Percentiles rank a stretch among this genome's conserved stretches.
Evolutionary conservation across 2,329 filamentous ascomycete species (phyloP).

Genomic region (Venturia nashicola): DNA sequence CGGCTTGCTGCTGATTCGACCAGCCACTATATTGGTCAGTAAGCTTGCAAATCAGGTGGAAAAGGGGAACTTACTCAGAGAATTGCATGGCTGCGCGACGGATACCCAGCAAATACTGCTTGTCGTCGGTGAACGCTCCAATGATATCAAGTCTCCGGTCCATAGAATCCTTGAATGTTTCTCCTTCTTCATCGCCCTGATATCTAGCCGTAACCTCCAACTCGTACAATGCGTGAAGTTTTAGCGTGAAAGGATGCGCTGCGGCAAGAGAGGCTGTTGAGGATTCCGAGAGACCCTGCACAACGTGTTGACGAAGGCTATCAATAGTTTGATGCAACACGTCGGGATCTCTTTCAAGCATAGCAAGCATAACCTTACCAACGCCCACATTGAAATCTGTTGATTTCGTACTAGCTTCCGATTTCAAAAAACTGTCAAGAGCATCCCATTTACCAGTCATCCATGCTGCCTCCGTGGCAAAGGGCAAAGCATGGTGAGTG

Average conservation of each 20-base stretch:
- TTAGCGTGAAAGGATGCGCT: conserved; percentile 56
- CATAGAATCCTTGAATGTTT: conserved; percentile 39
- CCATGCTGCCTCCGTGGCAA: conserved; percentile 87
- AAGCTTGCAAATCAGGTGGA: not conserved
- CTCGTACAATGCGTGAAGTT: conserved; percentile 78
- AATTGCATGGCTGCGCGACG: conserved; percentile 80
- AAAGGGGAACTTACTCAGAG: conserved; percentile 40
- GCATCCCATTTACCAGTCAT: conserved; percentile 71
- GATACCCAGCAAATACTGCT: conserved; percentile 82
- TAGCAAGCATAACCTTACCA: conserved; percentile 52
- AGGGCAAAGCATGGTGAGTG: conserved; percentile 51
- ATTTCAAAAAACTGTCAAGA: conserved; percentile 48
- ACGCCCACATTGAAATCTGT: conserved; percentile 75
- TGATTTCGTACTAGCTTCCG: conserved; percentile 32
- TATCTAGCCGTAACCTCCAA: conserved; percentile 48
- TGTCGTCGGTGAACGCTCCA: conserved; percentile 81
- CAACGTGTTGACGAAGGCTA: conserved; percentile 56
- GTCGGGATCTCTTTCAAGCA: conserved; percentile 39
- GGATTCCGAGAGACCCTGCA: conserved; percentile 61
- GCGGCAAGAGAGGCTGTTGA: conserved; percentile 70
- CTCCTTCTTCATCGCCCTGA: conserved; percentile 21
- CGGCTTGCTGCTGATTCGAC: conserved; percentile 61
- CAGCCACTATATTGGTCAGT: conserved; percentile 35
- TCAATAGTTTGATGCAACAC: conserved; percentile 47
- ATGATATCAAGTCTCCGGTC: conserved; percentile 75